Percentiles rank a stretch among this genome's conserved stretches.
These are phyloP conservation scores for Emericellopsis atlantica DNA, from an alignment of 2,329 filamentous ascomycete genomes.

Conservation along the genomic window DNA sequence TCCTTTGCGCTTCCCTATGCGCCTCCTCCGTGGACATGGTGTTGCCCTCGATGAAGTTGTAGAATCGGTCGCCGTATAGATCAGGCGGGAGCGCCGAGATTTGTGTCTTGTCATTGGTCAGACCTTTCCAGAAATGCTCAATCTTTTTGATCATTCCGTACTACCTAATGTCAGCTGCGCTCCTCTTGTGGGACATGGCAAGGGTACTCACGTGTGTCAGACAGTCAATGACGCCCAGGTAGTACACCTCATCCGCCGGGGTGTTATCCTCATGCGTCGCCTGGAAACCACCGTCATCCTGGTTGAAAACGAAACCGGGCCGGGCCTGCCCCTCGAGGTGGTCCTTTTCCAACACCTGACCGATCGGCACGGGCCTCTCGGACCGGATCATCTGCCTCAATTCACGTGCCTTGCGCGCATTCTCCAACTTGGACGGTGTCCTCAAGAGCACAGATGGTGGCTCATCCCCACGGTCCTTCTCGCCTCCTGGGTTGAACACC, in stretches of 20 bases:
- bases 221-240: constrained; percentile 96
- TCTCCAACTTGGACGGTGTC: constrained; percentile 90
- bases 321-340: constrained; percentile 63
- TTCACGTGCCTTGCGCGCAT: constrained; percentile 78
- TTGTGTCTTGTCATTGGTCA: constrained; percentile 69
- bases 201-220: constrained; percentile 71
- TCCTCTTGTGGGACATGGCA: background rate
- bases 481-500: constrained; percentile 84
- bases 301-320: constrained; percentile 70
- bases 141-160: constrained; percentile 91
- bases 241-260: constrained; percentile 87
- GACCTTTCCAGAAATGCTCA: constrained; percentile 94
- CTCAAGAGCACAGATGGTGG: constrained; percentile 58
- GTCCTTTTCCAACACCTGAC: constrained; percentile 85
- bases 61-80: constrained; percentile 85
- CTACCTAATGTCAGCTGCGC: constrained; percentile 27
- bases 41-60: constrained; percentile 80
- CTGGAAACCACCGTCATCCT: constrained; percentile 83
- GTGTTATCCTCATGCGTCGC: constrained; percentile 84
- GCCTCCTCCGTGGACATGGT: constrained; percentile 86
- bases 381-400: constrained; percentile 84
- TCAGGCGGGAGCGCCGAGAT: constrained; percentile 89
- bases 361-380: constrained; percentile 88
- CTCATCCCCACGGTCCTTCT: constrained; percentile 46
- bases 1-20: constrained; percentile 47